These are phyloP conservation scores for Candida sphagnicola DNA, from an alignment of 805 yeast species.

Conservation along the genomic window DNA sequence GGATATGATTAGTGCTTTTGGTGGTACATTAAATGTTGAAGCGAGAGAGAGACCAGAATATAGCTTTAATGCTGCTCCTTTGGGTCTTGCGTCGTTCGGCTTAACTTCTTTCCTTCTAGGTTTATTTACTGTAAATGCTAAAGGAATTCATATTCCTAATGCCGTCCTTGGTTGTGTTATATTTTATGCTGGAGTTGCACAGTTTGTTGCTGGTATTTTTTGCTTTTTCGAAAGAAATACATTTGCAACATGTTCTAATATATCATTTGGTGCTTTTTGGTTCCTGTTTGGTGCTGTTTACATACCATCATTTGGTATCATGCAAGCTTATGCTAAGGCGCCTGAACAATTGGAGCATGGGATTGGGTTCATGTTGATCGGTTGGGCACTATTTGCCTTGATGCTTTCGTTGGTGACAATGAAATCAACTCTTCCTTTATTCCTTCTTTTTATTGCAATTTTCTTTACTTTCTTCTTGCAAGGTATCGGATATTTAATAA, in stretches of 20 bases:
- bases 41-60: slow-evolving; percentile 43
- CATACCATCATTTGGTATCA: slow-evolving; percentile 28
- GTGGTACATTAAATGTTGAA: slow-evolving; percentile 36
- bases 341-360: slow-evolving; percentile 25
- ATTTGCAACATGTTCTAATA: slow-evolving; percentile 65
- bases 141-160: slow-evolving; percentile 49
- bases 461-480: slow-evolving; percentile 36
- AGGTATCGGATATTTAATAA: slow-evolving; percentile 43
- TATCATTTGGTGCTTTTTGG: slow-evolving; percentile 47
- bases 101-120: slow-evolving; percentile 61
- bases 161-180: slow-evolving; percentile 56
- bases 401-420: slow-evolving; percentile 31
- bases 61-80: slow-evolving; percentile 62
- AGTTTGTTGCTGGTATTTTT: slow-evolving; percentile 65
- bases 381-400: slow-evolving; percentile 38
- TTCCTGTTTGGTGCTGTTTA: slow-evolving; percentile 28
- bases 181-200: slow-evolving; percentile 63
- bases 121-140: slow-evolving; percentile 54
- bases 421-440: slow-evolving; percentile 37
- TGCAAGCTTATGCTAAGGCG: slow-evolving; percentile 26
- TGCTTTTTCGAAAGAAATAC: slow-evolving; percentile 61
- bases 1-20: slow-evolving; percentile 38
- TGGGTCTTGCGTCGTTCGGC: slow-evolving; percentile 61
- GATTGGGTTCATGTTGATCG: slow-evolving; percentile 33
- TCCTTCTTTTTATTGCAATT: slow-evolving; percentile 35